A percentile compares a stretch with the other conserved stretches of the same genome.
These are phyloP conservation scores for Trichosporon sp. DNA, from an alignment of 1,284 basidiomycete genomes.

Conservation along the genomic window DNA sequence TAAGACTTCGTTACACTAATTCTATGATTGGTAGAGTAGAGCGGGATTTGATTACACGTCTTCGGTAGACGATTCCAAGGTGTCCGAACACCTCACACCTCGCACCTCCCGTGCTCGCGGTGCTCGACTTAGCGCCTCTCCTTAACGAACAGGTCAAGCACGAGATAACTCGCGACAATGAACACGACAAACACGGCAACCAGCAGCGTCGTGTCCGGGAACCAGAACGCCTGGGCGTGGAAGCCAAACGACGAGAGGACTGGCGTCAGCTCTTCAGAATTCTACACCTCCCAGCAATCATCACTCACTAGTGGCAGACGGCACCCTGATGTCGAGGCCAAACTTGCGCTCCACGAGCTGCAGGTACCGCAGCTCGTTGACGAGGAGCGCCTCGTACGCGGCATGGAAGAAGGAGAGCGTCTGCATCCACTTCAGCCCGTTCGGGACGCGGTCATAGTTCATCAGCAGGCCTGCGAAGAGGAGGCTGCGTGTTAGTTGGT, in stretches of 20 bases:
- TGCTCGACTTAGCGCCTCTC: conserved; percentile 58
- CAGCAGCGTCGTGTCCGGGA: conserved; percentile 82
- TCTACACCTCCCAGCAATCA: not conserved
- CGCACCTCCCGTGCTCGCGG: too few relatives aligned
- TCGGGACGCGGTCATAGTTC: conserved; percentile 82
- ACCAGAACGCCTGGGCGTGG: conserved; percentile 90
- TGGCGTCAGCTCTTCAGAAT: conserved; percentile 24
- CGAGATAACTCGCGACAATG: conserved; percentile 72
- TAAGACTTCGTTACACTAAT: too few relatives aligned
- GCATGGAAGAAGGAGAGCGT: conserved; percentile 97
- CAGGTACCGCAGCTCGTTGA: conserved; percentile 93
- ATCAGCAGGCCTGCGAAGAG: conserved; percentile 93
- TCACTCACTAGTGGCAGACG: conserved; percentile 73
- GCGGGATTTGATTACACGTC: not conserved
- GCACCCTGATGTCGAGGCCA: conserved; percentile 89
- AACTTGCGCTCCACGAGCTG: conserved; percentile 89
- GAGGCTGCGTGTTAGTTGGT: conserved; percentile 62
- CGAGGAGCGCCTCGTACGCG: conserved; percentile 92
- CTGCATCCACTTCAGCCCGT: conserved; percentile 78
- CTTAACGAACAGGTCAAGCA: conserved; percentile 83
- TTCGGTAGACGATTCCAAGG: not conserved
- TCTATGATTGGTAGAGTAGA: not conserved
- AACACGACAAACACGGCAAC: conserved; percentile 80
- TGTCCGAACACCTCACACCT: too few relatives aligned
- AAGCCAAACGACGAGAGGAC: conserved; percentile 85